Base-by-base conservation (phyloP, 1,284 basidiomycete species). In the Acaromyces ingoldii region DNA sequence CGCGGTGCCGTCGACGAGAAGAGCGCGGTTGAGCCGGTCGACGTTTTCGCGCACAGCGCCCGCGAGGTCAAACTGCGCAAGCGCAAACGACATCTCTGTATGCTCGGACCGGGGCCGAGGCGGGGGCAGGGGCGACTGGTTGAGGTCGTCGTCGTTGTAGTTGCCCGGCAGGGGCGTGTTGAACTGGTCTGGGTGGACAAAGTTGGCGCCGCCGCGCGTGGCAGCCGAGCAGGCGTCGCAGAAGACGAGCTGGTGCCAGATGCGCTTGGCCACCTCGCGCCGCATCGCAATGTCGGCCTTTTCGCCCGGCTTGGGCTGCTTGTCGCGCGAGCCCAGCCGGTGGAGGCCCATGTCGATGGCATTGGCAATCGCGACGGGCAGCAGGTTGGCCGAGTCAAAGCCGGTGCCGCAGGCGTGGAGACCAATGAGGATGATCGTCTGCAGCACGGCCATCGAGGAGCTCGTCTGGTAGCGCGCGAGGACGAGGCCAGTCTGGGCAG, bases 121-220 rank as follows among this genome's bases (percentile, higher is more conserved):
- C 1, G 65, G 36, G 7, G 66, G 66, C 4, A 63, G 52, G 17
- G 65, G 62, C 11, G 49, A 45, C 19, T 44, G 17, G 45, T 62
- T 55, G 36, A 74, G 64, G 34, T 74, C 71, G 6, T 57, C 58
- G 42, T 71, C 64, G 49, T 74, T 74, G 57, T 63, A 65, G 59
- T 74, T 74, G 37, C 63, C 65, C 1, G 71, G 71, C 1, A 64
- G 51, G 5, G 71, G 70, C 9, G 70, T 74, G 56, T 74, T 74
- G 64, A 70, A 72, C 33, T 60, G 55, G 13, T 59, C 58, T 4
- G 64, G 57, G 28, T 67, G 60, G 47, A 74, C 63, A 13, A 57
- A 37, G 51, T 70, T 66, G 40, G 60, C 56, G 13, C 53, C 34
- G 33, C 55, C 58, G 2, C 57, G 58, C 1, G 59, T 59, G 19